phyloP scores from a whole-genome alignment of 2,329 filamentous ascomycete genomes.

The Pseudogymnoascus destructans region DNA sequence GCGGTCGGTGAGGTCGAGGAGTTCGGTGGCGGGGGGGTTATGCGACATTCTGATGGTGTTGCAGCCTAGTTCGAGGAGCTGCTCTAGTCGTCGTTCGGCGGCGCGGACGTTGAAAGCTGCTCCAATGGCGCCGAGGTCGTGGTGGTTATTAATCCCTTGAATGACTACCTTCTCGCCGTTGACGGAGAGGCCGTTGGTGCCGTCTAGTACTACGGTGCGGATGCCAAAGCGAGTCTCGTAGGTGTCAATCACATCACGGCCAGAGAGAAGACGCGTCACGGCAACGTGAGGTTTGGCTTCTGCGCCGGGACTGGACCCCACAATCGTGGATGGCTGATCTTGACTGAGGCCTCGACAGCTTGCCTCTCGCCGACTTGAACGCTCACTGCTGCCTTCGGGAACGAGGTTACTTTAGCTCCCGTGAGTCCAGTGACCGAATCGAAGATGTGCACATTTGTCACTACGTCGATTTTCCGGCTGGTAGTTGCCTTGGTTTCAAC shows the following conservation, averaged over 20 bases:
- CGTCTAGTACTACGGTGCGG: slow-evolving; percentile 30
- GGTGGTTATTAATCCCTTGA: slow-evolving; percentile 38
- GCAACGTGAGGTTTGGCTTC: slow-evolving; percentile 35
- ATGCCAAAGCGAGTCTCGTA: slow-evolving; percentile 40
- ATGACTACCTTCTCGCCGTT: slow-evolving; percentile 34
- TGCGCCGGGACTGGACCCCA: slow-evolving; percentile 37
- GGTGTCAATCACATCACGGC: slow-evolving; percentile 27
- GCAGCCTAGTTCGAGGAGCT: slow-evolving; percentile 35
- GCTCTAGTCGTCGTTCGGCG: slow-evolving; percentile 35
- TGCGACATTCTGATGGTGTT: slow-evolving; percentile 40
- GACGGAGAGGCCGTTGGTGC: slow-evolving; percentile 31
- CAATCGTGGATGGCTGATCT: slow-evolving; percentile 26
- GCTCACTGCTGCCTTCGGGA: slow-evolving; percentile 23
- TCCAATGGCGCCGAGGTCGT: slow-evolving; percentile 38
- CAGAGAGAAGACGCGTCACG: slow-evolving; percentile 28
- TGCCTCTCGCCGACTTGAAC: slow-evolving; percentile 26
- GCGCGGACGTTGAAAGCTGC: slow-evolving; percentile 38
- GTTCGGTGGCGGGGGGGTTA: slow-evolving; percentile 38
- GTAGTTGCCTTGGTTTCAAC: slow-evolving; percentile 32
- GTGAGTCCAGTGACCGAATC: slow-evolving; percentile 25
- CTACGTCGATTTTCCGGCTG: slow-evolving; percentile 26
- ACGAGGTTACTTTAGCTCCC: slow-evolving; percentile 26
- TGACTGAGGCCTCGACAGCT: slow-evolving; percentile 25
- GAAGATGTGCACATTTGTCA: slow-evolving; percentile 30
- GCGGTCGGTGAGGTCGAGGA: slow-evolving; percentile 36